Evolutionary conservation across 2,329 filamentous ascomycete genomes (phyloP).

Genomic region (Alternaria sp.): DNA sequence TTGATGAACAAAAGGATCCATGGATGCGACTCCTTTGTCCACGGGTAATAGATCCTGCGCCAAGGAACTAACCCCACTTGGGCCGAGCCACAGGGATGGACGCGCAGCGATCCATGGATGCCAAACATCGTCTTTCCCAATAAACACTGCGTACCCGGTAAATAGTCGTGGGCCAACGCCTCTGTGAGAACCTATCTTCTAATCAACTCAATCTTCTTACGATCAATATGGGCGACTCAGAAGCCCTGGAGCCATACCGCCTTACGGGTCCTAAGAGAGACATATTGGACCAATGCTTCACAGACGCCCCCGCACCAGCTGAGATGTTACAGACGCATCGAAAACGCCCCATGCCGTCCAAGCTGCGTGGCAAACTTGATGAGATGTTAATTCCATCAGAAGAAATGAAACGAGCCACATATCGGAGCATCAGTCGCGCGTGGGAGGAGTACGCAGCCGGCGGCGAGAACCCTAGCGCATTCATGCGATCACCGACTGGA

Average conservation of each 20-base stretch:
- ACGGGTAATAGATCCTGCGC: neutral
- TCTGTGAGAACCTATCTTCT: neutral
- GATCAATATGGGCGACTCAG: neutral
- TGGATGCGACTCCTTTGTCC: neutral
- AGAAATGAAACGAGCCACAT: neutral
- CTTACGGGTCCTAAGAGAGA: neutral
- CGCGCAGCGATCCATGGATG: neutral
- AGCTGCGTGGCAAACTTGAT: neutral
- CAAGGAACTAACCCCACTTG: neutral
- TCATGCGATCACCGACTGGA: neutral
- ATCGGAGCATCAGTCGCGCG: neutral
- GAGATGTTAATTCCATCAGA: neutral
- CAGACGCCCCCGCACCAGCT: neutral
- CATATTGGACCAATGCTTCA: neutral
- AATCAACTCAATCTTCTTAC: neutral
- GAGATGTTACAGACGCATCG: neutral
- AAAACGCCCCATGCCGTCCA: neutral
- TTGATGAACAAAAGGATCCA: neutral
- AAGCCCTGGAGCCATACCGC: neutral
- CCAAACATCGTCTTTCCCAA: neutral
- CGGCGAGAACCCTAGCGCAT: neutral
- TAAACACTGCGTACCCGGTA: neutral
- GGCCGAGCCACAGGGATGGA: neutral
- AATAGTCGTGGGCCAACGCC: neutral
- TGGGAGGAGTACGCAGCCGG: neutral